Evolutionary conservation across 306 rosid species (phyloP), one percentile per base, ranked within the genome.

Genomic region (Castanea sativa): DNA sequence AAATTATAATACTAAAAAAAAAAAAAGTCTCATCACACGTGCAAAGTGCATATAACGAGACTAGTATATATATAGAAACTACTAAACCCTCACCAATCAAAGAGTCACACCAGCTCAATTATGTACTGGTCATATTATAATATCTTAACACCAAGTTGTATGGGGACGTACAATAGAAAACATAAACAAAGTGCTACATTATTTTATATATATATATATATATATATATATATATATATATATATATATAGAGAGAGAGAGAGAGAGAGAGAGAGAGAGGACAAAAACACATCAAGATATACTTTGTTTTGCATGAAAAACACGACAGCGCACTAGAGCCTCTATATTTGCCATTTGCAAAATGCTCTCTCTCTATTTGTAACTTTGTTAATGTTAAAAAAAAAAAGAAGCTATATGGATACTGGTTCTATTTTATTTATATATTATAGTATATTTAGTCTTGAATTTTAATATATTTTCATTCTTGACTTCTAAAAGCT

Each of bases 321-420:
- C 72, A 87, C 78, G 86, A 79, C 88, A 87, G 4, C 71, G 81
- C 85, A 87, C 90, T 19, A 32, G 76, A 41, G 21, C 57, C 72
- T 27, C 41, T 78, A 73, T 52, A 79, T 76, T 73, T 76, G 76
- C 43, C 76, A 79, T 76, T 69, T n/a, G 21, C 60, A 27, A 53
- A 27, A 27, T 73, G 76, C 45, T 25, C 27, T 13, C 10, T 71
- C 53, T 41, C 11, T 41, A 41, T 41, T 41, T 41, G 45, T 41
- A 41, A 41, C 11, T 41, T 41, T 41, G 12, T 41, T 41, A 41
- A 38, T 8, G 0, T 41, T 38, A 23, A 23, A 23, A 23, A 23
- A 21, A 23, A 25, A 25, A 1, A 8, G 8, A 41, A 41, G 45
- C 45, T 41, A 41, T 11, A 8, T 8, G 45, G 12, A 41, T 41